Conservation (phyloP, 1,139 yeast species). For the Candida tropicalis region DNA sequence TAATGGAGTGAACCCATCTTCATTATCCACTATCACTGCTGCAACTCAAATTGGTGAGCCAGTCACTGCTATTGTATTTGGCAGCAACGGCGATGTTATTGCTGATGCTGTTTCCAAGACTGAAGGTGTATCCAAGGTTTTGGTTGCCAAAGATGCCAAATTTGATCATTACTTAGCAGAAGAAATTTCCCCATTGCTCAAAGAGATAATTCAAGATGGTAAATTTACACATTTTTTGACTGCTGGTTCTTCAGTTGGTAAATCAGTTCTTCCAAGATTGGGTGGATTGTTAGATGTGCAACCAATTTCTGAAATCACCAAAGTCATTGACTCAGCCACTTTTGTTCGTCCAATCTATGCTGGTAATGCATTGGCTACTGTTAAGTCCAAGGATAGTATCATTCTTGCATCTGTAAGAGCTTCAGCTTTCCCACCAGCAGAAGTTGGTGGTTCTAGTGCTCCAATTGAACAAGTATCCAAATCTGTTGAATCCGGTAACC, state of each 20-base stretch:
- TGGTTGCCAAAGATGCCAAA: constrained; percentile 51
- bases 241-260: constrained; percentile 86
- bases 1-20: constrained; percentile 57
- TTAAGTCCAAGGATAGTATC: constrained; percentile 66
- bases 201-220: constrained; percentile 43
- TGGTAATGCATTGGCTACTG: constrained; percentile 89
- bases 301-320: constrained; percentile 81
- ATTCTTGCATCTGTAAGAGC: constrained; percentile 78
- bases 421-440: constrained; percentile 76
- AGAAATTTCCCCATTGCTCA: constrained; percentile 60
- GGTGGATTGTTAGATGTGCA: constrained; percentile 86
- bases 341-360: constrained; percentile 95
- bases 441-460: constrained; percentile 41
- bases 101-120: constrained; percentile 43
- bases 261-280: constrained; percentile 81
- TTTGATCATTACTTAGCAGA: constrained; percentile 68
- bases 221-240: constrained; percentile 70
- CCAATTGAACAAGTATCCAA: constrained; percentile 53
- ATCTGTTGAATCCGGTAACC: constrained; percentile 34
- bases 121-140: constrained; percentile 46
- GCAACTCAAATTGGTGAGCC: constrained; percentile 68
- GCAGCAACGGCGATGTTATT: constrained; percentile 49
- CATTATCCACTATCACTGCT: constrained; percentile 67
- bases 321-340: constrained; percentile 66
- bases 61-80: constrained; percentile 61